Base-by-base conservation (phyloP, 2,329 filamentous ascomycete genomes). In the Cladosporium sp. region DNA sequence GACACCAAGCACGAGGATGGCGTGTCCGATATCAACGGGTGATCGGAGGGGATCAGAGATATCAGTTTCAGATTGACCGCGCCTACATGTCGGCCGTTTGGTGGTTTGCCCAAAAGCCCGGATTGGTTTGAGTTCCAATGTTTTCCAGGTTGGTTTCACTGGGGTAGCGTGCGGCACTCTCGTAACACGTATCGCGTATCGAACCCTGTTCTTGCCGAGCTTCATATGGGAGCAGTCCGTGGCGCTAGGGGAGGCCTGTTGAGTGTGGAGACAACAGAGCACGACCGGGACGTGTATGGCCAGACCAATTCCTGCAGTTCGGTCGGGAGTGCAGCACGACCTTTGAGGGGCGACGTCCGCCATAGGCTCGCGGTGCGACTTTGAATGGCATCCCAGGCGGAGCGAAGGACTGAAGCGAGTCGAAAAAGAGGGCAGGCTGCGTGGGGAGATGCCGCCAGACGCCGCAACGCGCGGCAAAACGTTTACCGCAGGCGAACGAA, bases 391-490 rank as follows among this genome's bases (percentile, higher is more conserved):
- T 32, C 20, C 22, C 13, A 25, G 20, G 40, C 24, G 40, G 40
- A 44, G 40, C 40, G 25, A 44, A 44, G 12, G 24, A n/a, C 13
- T 25, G 40, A 48, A 48, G 25, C 44, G 28, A 34, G 44, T 24
- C 19, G 44, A 34, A n/a, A 15, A 34, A 48, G 24, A 48, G 24
- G 44, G 28, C 25, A 48, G 9, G 28, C 24, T 28, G 15, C 44
- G 24, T 34, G 19, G 44, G 3, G 36, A 20, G 22, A 32, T 39
- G 36, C 35, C 22, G 49, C n/a, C 24, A 40, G 22, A n/a, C 22
- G 36, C n/a, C n/a, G n/a, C 28, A 36, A 52, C 49, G 37, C 49
- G 37, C n/a, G 37, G 49, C n/a, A 52, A 13, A 52, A 40, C 36
- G 49, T 17, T 34, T 51, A 15, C 48, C 34, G 48, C 19, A 20